Base-by-base conservation (phyloP, 2,329 filamentous ascomycete genomes). In the Aspergillus candidus region DNA sequence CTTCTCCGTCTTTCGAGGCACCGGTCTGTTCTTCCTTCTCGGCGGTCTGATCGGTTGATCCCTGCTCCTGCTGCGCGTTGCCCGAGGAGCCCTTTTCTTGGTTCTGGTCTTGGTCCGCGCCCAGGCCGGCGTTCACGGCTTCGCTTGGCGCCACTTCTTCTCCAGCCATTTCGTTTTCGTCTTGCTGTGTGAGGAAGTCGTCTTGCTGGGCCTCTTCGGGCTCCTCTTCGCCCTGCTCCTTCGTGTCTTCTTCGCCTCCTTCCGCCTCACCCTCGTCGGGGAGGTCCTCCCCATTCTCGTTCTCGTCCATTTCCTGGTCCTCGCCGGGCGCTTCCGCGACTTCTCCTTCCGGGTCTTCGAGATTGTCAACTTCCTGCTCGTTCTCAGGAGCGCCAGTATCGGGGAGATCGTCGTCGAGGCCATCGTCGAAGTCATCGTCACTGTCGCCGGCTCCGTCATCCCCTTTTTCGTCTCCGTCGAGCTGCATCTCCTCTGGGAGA, bases 401-500 rank as follows among this genome's bases (percentile, higher is more conserved):
- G 14, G 70, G 64, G 15, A 74, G 68, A 22, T 76, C 74, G 38
- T 47, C 44, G 7, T 39, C 39, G 7, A 47, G 44, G 6, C 36
- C 44, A 34, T 48, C 48, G 17, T 75, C 70, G 44, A 74, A 63
- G 32, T 69, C 65, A 32, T 72, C 68, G 47, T 69, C 66, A 39
- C 47, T 49, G 14, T 62, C 61, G 12, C 49, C 60, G n/a, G 56
- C 68, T 37, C 71, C 69, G 10, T 66, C 68, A 41, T 86, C 73
- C 4, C 78, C 77, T 38, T 78, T 72, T 29, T 79, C 77, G 22
- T 86, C 72, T 7, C 79, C 84, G 51, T 91, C 84, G 43, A 93
- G 77, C 45, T 94, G 83, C 75, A 96, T 84, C 52, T 95, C 88
- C 34, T 95, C 89, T 0, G 89, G 89, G 15, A 95, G 73, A 36